Evolutionary conservation across 768 basidiomycete genomes (phyloP).

Genomic region (Pleurotus salmoneostramineus): DNA sequence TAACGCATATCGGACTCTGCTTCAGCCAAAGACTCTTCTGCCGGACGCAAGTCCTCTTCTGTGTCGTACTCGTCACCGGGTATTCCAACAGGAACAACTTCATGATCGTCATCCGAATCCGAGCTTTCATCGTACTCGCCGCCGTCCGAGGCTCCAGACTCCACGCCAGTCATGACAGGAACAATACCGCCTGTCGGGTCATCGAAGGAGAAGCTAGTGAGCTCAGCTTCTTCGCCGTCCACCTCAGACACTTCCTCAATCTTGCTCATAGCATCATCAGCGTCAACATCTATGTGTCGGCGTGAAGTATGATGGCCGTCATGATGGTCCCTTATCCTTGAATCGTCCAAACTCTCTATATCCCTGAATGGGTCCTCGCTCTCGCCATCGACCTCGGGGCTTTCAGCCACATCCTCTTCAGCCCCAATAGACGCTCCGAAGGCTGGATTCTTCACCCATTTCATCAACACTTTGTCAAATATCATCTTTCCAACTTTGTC

Average conservation of each 20-base stretch:
- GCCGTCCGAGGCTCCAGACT: conserved; percentile 29
- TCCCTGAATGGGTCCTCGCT: conserved; percentile 92
- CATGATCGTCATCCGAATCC: conserved; percentile 46
- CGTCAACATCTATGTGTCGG: conserved; percentile 13
- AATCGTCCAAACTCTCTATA: conserved; percentile 79
- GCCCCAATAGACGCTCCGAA: conserved; percentile 18
- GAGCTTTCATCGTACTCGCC: conserved; percentile 38
- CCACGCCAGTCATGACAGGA: conserved; percentile 47
- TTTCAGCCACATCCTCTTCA: conserved; percentile 21
- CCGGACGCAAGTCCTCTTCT: conserved; percentile 8
- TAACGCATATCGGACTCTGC: conserved; percentile 6
- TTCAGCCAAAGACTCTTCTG: conserved; percentile 5
- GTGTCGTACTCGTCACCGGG: conserved; percentile 30
- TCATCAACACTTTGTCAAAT: conserved; percentile 79
- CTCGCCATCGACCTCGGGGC: conserved; percentile 34
- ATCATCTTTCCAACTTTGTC: conserved; percentile 85
- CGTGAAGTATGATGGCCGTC: conserved; percentile 8
- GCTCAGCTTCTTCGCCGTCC: conserved; percentile 64
- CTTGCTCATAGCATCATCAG: conserved; percentile 35
- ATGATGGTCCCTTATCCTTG: conserved; percentile 26
- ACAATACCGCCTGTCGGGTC: conserved; percentile 49
- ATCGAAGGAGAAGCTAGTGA: conserved; percentile 74
- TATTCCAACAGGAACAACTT: conserved; percentile 27
- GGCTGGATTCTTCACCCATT: conserved; percentile 71
- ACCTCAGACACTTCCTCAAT: conserved; percentile 48